Evolutionary conservation across 495 filamentous ascomycete genomes (phyloP).

Genomic region (Penicillium argentinense): DNA sequence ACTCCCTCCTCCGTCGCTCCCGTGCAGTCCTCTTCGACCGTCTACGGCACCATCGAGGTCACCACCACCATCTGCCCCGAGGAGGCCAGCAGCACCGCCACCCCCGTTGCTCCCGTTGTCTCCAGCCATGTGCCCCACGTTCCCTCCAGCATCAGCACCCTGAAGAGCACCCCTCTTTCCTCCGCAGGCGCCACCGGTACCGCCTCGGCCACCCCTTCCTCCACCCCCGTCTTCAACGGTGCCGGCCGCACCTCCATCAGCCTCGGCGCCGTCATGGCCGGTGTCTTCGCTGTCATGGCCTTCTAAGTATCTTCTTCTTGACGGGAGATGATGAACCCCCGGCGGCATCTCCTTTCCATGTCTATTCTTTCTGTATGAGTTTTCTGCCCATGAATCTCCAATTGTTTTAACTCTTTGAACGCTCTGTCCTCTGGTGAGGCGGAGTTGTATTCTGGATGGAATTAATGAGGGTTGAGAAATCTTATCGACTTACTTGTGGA

Average conservation of each 20-base stretch:
- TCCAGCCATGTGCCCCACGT: slow-evolving; percentile 11
- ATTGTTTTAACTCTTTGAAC: background rate
- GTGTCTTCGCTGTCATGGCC: slow-evolving; percentile 41
- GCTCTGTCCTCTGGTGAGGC: background rate
- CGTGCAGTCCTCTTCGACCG: too few species aligned
- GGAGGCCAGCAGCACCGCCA: too few species aligned
- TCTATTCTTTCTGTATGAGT: slow-evolving; percentile 15
- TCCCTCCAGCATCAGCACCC: slow-evolving; percentile 24
- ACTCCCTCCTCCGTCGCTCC: slow-evolving; percentile 28
- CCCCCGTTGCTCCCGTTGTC: background rate
- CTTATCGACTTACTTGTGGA: slow-evolving; percentile 6
- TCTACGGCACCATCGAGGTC: slow-evolving; percentile 12
- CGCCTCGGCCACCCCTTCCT: slow-evolving; percentile 26
- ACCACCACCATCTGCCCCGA: too few species aligned
- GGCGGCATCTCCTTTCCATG: slow-evolving; percentile 1
- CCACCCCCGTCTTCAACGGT: slow-evolving; percentile 44
- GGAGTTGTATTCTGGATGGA: slow-evolving; percentile 1
- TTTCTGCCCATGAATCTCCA: slow-evolving; percentile 9
- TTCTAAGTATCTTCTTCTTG: slow-evolving; percentile 32
- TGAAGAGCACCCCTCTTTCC: slow-evolving; percentile 17
- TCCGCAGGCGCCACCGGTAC: slow-evolving; percentile 19
- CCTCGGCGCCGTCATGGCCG: slow-evolving; percentile 48
- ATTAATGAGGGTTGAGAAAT: slow-evolving; percentile 15
- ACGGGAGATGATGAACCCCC: background rate
- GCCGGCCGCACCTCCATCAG: slow-evolving; percentile 47